Conservation (phyloP, 2,329 filamentous ascomycete species). For the Pseudogymnoascus sp. region DNA sequence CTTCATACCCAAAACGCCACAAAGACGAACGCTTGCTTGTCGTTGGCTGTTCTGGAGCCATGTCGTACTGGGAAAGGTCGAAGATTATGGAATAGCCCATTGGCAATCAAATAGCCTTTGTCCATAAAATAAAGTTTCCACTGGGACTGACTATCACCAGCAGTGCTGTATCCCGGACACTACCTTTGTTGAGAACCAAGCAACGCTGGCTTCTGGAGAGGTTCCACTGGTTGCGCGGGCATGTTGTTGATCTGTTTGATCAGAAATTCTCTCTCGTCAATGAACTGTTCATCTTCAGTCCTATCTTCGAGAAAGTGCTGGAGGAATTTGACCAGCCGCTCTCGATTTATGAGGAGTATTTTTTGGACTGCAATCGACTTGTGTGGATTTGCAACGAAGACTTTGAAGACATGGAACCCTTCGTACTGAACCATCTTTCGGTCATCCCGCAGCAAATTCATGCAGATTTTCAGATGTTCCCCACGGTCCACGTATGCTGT, state of each 20-base stretch:
- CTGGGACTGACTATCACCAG: not conserved
- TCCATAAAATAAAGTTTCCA: not conserved
- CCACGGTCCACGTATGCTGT: constrained; percentile 91
- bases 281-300: constrained; percentile 96
- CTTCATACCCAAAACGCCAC: constrained; percentile 2
- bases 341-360: constrained; percentile 92
- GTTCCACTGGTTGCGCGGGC: constrained; percentile 47
- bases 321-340: constrained; percentile 81
- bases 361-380: constrained; percentile 95
- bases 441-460: constrained; percentile 93
- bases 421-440: constrained; percentile 99
- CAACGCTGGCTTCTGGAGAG: constrained; percentile 29
- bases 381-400: constrained; percentile 97
- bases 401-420: constrained; percentile 98
- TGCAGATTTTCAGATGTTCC: constrained; percentile 95
- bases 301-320: constrained; percentile 89
- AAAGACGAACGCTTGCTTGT: constrained; percentile 6
- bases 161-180: not conserved
- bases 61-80: not conserved
- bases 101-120: not conserved
- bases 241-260: constrained; percentile 83
- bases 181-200: constrained; percentile 24
- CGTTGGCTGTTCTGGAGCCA: not conserved
- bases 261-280: constrained; percentile 93
- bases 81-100: not conserved